phyloP scores from a whole-genome alignment of 1,284 basidiomycete species.

The Melampsora medusae region DNA sequence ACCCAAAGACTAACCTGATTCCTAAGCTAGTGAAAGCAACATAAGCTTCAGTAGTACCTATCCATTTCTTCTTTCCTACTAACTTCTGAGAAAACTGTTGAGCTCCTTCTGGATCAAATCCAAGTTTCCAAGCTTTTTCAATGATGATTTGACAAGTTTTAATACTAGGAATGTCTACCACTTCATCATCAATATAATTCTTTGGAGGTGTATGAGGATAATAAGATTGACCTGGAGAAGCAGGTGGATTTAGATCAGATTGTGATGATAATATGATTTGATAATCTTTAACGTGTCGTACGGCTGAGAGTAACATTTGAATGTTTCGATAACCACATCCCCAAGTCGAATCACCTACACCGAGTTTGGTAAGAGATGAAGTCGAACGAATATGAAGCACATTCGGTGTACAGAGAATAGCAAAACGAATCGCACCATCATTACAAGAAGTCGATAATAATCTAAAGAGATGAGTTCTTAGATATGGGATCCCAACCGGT shows the following conservation, averaged over 20 bases:
- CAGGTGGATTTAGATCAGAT: constrained; percentile 1
- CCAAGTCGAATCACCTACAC: constrained; percentile 26
- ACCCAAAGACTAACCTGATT: constrained; percentile 45
- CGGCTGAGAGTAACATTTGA: constrained; percentile 50
- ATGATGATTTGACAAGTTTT: constrained; percentile 48
- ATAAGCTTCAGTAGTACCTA: constrained; percentile 52
- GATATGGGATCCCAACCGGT: too few relatives aligned
- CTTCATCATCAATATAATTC: not conserved
- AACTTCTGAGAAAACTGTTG: constrained; percentile 48
- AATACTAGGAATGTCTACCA: constrained; percentile 48
- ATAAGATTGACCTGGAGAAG: not conserved
- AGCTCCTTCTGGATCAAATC: constrained; percentile 49
- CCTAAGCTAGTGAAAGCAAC: constrained; percentile 49
- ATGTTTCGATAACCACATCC: constrained; percentile 49
- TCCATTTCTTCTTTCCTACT: constrained; percentile 49
- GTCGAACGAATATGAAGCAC: constrained; percentile 10
- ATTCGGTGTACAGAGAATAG: not conserved
- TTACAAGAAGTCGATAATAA: too few relatives aligned
- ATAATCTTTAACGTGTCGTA: constrained; percentile 29
- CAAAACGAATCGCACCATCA: not conserved
- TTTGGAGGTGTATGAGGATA: not conserved
- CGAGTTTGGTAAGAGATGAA: not conserved
- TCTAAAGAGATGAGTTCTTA: too few relatives aligned
- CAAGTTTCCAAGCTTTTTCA: constrained; percentile 49
- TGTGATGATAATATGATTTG: not conserved